Conservation (phyloP, 768 basidiomycete species). For the Collybia sordida region DNA sequence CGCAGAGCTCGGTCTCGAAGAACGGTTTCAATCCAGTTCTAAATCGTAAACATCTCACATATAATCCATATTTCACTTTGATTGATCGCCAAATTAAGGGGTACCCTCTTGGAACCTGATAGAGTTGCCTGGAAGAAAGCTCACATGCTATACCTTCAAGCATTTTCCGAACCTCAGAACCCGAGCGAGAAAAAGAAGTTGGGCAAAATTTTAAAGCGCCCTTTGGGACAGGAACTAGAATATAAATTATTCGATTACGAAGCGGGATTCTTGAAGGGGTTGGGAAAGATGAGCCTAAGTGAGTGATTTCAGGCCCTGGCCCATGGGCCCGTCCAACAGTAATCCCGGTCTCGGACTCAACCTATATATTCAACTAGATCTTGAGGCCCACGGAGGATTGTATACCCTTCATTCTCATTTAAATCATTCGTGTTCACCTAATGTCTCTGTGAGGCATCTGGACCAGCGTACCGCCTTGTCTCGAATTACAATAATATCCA, state of each 20-base stretch:
- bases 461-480: constrained; percentile 67
- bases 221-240: constrained; percentile 44
- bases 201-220: constrained; percentile 52
- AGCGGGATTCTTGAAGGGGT: constrained; percentile 60
- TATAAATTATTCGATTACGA: constrained; percentile 73
- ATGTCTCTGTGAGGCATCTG: constrained; percentile 75
- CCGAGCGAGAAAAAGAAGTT: constrained; percentile 57
- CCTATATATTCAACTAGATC: constrained; percentile 55
- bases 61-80: neutral
- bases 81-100: constrained; percentile 8
- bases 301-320: constrained; percentile 27
- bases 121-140: constrained; percentile 67
- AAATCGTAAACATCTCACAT: constrained; percentile 32
- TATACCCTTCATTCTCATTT: constrained; percentile 86
- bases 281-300: constrained; percentile 85
- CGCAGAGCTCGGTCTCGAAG: constrained; percentile 78
- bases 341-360: neutral
- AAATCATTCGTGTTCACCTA: constrained; percentile 84
- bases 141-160: constrained; percentile 52
- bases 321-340: constrained; percentile 1
- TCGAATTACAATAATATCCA: constrained; percentile 76
- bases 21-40: constrained; percentile 54
- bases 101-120: constrained; percentile 50
- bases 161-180: constrained; percentile 61
- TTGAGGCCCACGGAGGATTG: constrained; percentile 85